Evolutionary conservation across 345 rosid genomes (phyloP).

Genomic region (sweet orange (Citrus sinensis)): DVS_A1.0 CM039166.1:19995501-19996000

Average conservation of each 20-base stretch:
- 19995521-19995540: background rate
- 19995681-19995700: constrained; percentile 73
- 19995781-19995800: constrained; percentile 63
- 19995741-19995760: constrained; percentile 44
- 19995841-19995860: constrained; percentile 92
- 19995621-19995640: constrained; percentile 88
- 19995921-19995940: constrained; percentile 6
- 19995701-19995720: constrained; percentile 76
- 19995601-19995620: constrained; percentile 19
- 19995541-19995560: background rate
- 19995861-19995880: constrained; percentile 56
- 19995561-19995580: background rate
- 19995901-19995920: background rate
- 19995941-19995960: constrained; percentile 6
- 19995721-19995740: constrained; percentile 71
- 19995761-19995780: constrained; percentile 59
- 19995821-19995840: constrained; percentile 87
- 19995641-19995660: constrained; percentile 79
- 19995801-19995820: constrained; percentile 70
- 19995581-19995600: background rate
- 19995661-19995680: constrained; percentile 78
- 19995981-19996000: constrained; percentile 80
- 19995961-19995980: constrained; percentile 81
- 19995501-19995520: background rate
- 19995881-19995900: background rate